Conservation (phyloP, 2,329 filamentous ascomycete genomes). For the Penicillium thymicola region DNA sequence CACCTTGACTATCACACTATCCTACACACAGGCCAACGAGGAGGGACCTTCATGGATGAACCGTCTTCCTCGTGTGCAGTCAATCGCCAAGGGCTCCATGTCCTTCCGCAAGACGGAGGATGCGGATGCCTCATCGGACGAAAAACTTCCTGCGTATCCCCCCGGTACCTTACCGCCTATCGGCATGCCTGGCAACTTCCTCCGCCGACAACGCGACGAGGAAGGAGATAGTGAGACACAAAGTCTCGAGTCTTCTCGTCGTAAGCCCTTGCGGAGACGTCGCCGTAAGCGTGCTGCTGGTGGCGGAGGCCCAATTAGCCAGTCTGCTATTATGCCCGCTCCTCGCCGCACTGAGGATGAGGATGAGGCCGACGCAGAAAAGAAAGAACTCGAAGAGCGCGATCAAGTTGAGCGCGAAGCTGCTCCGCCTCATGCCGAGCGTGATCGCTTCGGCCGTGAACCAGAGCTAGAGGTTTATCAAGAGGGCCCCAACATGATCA, state of each 20-base stretch:
- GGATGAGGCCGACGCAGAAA: constrained; percentile 19
- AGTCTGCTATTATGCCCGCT: constrained; percentile 79
- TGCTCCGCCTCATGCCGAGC: constrained; percentile 37
- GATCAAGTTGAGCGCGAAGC: constrained; percentile 36
- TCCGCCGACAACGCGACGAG: constrained; percentile 75
- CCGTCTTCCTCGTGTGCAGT: constrained; percentile 75
- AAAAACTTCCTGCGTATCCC: constrained; percentile 58
- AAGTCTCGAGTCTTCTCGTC: constrained; percentile 55
- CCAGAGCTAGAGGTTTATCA: constrained; percentile 66
- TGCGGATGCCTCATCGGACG: constrained; percentile 58
- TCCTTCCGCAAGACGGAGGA: constrained; percentile 68
- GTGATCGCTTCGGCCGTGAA: constrained; percentile 34
- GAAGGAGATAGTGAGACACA: constrained; percentile 54
- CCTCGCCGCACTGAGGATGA: constrained; percentile 40
- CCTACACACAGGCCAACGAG: constrained; percentile 86
- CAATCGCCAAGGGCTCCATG: constrained; percentile 75
- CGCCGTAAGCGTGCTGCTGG: constrained; percentile 69
- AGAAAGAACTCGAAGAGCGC: constrained; percentile 26
- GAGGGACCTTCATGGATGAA: constrained; percentile 95
- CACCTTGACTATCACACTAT: constrained; percentile 90
- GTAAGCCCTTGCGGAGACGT: constrained; percentile 50
- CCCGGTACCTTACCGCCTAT: constrained; percentile 70
- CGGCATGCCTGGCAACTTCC: constrained; percentile 69
- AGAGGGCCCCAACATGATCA: constrained; percentile 73
- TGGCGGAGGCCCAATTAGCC: constrained; percentile 80